Percentiles rank a stretch among this genome's conserved stretches.
Evolutionary conservation across 148 eudicot species (phyloP).

Genomic region (Silene conica): DNA sequence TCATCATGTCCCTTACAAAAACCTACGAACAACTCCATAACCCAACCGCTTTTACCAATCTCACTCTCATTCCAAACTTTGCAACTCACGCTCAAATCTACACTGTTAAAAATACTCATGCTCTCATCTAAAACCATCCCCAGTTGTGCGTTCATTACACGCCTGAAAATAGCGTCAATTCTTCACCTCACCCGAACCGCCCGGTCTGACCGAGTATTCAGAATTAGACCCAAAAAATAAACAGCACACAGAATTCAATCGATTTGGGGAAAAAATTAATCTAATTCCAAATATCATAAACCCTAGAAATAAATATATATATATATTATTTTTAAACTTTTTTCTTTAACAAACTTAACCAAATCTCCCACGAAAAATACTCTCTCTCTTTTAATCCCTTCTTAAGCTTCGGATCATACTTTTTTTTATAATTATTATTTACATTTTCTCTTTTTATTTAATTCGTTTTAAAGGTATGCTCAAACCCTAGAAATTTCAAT

Average conservation of each 20-base stretch:
- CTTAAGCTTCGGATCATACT: conserved; percentile 24
- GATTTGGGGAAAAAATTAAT: conserved; percentile 14
- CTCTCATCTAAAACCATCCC: not conserved
- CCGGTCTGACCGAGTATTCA: conserved; percentile 1
- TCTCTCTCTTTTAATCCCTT: conserved; percentile 23
- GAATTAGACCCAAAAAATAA: not conserved
- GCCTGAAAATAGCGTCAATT: not conserved
- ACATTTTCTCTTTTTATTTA: not conserved
- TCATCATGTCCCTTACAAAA: no score
- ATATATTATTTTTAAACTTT: not conserved
- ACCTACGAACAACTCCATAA: no score
- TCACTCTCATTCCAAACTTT: not conserved
- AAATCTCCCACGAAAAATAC: conserved; percentile 49
- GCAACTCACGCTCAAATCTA: not conserved
- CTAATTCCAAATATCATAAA: conserved; percentile 18
- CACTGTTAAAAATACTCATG: not conserved
- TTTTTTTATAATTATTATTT: not conserved
- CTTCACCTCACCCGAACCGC: not conserved
- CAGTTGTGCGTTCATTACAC: not conserved
- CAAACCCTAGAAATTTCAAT: conserved; percentile 11
- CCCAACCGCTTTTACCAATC: no score
- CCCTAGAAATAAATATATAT: conserved; percentile 21
- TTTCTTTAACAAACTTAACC: conserved; percentile 43
- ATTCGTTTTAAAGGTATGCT: not conserved
- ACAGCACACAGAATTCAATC: not conserved